Evolutionary conservation across 1,284 basidiomycete genomes (phyloP), one percentile per base, ranked within the genome.

Genomic region (Fomitopsis schrenkii): DNA sequence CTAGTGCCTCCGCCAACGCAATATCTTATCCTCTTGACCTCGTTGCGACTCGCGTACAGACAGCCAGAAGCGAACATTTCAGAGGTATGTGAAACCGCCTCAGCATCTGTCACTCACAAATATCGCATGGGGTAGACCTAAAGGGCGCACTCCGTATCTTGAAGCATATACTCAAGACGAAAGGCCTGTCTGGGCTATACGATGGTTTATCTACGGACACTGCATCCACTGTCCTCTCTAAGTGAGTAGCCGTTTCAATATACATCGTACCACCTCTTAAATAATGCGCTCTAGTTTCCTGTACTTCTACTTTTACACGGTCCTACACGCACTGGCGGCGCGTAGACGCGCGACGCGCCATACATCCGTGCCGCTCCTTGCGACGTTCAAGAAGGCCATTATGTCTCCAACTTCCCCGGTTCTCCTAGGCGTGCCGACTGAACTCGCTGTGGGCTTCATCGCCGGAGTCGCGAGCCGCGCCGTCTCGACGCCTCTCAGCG

Each of bases 1-100:
- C 83, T 12, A 82, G 81, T 63, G 81, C 82, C 0, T 73, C 78
- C 14, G 83, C 84, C 0, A 84, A 83, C 66, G 69, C 79, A 0
- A 67, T 83, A 14, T 77, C 78, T 0, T 86, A 85, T 63, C 83
- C 83, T 4, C 76, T 86, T 3, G 83, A 85, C 65, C 74, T 85
- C 9, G 75, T 83, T 5, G 80, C 80, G 3, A 83, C 83, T 2
- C 75, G 80, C 55, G 59, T 75, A 12, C 75, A 76, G 53, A 76
- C 70, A 2, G 68, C 70, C 5, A 58, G 38, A 15, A 42, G 45
- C 28, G 46, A 46, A 2, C 55, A 15, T 60, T 57, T 17, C 64
- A 66, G 28, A 15, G 42, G 60, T 61, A 28, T 3, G 59, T 17
- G 1, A 17, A 8, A 19, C 9, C 22, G 22, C 44, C 30, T 33